Percentiles rank a stretch among this genome's conserved stretches.
Conservation (phyloP, 345 rosid genomes). For the Eucalyptus sp. region DNA sequence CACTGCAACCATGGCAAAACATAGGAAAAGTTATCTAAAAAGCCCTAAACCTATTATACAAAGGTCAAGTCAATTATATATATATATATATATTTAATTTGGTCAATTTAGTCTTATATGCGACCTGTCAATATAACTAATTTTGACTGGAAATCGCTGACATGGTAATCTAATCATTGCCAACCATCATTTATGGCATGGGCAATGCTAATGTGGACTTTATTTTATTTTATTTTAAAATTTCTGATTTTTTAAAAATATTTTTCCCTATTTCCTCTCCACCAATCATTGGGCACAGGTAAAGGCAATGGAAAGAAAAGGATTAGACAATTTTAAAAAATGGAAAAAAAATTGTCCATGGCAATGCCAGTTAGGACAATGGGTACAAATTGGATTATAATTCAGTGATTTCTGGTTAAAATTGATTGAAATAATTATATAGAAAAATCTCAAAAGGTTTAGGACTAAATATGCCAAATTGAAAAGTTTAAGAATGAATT, state of each 20-base stretch:
- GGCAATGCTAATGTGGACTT: accelerated
- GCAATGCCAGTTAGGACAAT: too few species aligned
- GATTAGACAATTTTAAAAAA: accelerated
- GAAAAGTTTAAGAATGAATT: accelerated
- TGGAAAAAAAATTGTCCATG: too few species aligned
- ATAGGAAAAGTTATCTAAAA: neutral
- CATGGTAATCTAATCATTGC: accelerated
- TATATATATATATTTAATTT: too few species aligned
- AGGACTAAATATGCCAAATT: accelerated
- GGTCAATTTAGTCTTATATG: neutral
- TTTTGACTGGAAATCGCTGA: accelerated
- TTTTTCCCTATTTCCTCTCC: too few species aligned
- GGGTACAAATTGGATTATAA: too few species aligned
- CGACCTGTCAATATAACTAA: accelerated
- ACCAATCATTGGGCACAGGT: accelerated
- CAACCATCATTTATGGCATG: too few species aligned
- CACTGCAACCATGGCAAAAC: too few species aligned
- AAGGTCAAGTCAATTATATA: accelerated
- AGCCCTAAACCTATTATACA: accelerated
- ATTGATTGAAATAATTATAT: accelerated
- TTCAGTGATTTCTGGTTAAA: accelerated
- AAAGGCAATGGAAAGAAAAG: too few species aligned
- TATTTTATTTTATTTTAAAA: too few species aligned
- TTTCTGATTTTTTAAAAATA: too few species aligned
- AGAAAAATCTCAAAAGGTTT: too few species aligned